These are phyloP conservation scores for Codiaeum variegatum DNA, from an alignment of 441 rosid species.

Conservation along the genomic window DNA sequence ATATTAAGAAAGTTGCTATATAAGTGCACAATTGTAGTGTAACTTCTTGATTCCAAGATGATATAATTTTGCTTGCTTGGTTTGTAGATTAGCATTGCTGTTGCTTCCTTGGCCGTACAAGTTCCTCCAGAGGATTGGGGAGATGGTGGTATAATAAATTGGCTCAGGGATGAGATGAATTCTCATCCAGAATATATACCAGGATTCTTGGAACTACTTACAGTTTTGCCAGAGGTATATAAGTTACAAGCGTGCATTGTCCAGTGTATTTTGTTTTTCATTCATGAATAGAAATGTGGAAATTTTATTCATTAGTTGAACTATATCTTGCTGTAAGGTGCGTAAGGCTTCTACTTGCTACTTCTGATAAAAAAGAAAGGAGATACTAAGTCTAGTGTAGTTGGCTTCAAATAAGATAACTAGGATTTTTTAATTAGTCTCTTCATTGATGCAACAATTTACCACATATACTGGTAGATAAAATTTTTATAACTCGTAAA, in stretches of 20 bases:
- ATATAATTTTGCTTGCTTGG: conserved; percentile 23
- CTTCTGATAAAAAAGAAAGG: not conserved
- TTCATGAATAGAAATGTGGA: not conserved
- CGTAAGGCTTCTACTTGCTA: not conserved
- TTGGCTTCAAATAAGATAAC: not conserved
- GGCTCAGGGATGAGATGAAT: conserved; percentile 96
- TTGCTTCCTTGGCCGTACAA: conserved; percentile 97
- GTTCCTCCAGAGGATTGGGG: conserved; percentile 96
- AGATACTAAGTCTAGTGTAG: not conserved
- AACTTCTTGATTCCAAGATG: conserved; percentile 16
- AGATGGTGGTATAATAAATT: conserved; percentile 84
- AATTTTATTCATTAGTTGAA: not conserved
- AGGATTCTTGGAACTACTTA: conserved; percentile 93
- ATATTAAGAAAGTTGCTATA: conserved; percentile 17
- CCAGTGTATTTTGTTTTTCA: conserved; percentile 2
- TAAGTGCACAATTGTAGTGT: not conserved
- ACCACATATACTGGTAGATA: not conserved
- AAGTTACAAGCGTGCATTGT: conserved; percentile 10
- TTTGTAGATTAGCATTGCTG: conserved; percentile 93
- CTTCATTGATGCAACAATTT: not conserved
- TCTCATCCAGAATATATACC: conserved; percentile 87
- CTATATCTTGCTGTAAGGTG: not conserved
- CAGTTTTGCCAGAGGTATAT: conserved; percentile 93
- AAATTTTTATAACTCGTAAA: not conserved
- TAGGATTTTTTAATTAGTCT: not conserved